Evolutionary conservation across 164 flowering plant genomes (phyloP).

Genomic region (Liriodendron chinense): DNA sequence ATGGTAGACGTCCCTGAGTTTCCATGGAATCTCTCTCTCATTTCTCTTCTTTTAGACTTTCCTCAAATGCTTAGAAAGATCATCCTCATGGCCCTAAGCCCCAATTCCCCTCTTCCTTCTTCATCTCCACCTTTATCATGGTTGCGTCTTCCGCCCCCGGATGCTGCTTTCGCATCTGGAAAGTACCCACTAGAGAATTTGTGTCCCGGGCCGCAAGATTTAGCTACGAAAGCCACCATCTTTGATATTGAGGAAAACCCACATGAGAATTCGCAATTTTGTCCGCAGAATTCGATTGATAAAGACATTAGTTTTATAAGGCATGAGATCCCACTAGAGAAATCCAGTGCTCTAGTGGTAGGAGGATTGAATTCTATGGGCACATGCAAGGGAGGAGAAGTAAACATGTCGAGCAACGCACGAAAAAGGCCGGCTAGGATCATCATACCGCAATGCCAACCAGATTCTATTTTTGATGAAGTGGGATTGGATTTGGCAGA

Average conservation of each 20-base stretch:
- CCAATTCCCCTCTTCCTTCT: conserved; percentile 10
- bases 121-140: conserved; percentile 6
- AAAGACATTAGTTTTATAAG: background rate
- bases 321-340: background rate
- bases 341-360: background rate
- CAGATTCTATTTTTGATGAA: conserved; percentile 9
- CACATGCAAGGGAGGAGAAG: background rate
- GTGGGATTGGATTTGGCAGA: conserved; percentile 5
- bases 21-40: conserved; percentile 23
- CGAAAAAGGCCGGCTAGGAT: conserved; percentile 37
- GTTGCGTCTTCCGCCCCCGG: conserved; percentile 1
- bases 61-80: conserved; percentile 10
- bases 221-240: background rate
- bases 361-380: conserved; percentile 3
- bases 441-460: conserved; percentile 17
- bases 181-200: background rate
- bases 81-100: conserved; percentile 18
- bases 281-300: background rate
- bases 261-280: background rate
- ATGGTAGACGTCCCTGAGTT: conserved; percentile 18
- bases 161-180: background rate
- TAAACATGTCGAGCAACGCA: background rate
- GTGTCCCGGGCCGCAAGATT: background rate
- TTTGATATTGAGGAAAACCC: background rate
- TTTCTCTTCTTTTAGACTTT: conserved; percentile 15